phyloP scores from a whole-genome alignment of 176 grass and related monocot genomes.

The Melocanna baccifera region DNA sequence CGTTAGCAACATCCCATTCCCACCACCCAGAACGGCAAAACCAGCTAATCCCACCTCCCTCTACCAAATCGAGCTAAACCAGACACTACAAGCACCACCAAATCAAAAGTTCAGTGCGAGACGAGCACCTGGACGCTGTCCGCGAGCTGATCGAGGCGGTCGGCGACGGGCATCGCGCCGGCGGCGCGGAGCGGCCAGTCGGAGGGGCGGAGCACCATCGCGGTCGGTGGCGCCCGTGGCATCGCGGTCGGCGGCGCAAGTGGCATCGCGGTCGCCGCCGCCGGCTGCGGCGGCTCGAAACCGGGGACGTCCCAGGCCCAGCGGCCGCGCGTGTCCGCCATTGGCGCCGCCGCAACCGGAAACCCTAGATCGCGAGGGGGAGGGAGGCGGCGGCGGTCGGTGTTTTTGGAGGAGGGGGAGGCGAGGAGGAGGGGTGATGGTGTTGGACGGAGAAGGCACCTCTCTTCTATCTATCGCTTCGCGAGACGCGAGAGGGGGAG shows the following conservation, averaged over 20 bases:
- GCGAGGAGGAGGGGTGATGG: slow-evolving; percentile 13
- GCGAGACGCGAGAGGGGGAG: slow-evolving; percentile 40
- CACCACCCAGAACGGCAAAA: neutral
- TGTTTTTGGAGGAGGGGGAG: neutral
- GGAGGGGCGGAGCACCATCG: slow-evolving; percentile 36
- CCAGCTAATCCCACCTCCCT: neutral
- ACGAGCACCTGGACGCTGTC: slow-evolving; percentile 58
- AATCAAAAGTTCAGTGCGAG: neutral
- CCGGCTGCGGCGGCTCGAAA: slow-evolving; percentile 58
- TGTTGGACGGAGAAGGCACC: neutral
- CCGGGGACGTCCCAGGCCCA: slow-evolving; percentile 91
- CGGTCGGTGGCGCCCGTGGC: slow-evolving; percentile 32
- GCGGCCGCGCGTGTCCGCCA: slow-evolving; percentile 69
- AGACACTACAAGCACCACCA: neutral
- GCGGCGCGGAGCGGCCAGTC: slow-evolving; percentile 36
- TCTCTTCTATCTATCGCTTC: slow-evolving; percentile 48
- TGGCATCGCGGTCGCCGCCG: neutral
- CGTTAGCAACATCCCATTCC: neutral
- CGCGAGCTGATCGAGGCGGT: slow-evolving; percentile 59
- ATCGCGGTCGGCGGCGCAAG: slow-evolving; percentile 25
- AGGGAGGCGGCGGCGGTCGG: neutral
- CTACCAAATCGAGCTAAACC: neutral
- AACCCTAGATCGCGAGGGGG: slow-evolving; percentile 71
- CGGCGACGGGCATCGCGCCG: slow-evolving; percentile 27
- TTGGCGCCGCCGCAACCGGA: slow-evolving; percentile 44